Base-by-base conservation (phyloP, 129 eudicot species). In the Chrysanthemum seticuspe region DNA sequence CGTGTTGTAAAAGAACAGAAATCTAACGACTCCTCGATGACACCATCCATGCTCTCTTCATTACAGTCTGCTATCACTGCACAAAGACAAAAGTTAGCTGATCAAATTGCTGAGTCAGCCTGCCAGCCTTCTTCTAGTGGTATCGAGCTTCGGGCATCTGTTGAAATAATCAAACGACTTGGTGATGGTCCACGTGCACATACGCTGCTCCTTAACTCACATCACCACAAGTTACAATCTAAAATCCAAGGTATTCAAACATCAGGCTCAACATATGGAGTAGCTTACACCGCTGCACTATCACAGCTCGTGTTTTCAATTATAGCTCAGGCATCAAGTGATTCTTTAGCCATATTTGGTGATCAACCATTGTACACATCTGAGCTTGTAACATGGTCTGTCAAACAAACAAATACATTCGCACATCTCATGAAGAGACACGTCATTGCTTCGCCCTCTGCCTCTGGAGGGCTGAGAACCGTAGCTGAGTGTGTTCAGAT, bases 131-230 rank as follows among this genome's bases (percentile, higher is more conserved):
- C 99, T 54, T 81, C 92, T 16, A 81, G 76, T 25, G 83, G 86
- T 10, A 70, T 53, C 13, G 99, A 95, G 74, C 93, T 90, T 51
- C 87, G 97, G 54, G 68, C 91, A 4, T 83, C 88, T 16, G 94
- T 95, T 6, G 80, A 81, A 67, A 87, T 96, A 55, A 82, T 95
- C 19, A 95, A 95, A 72, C 71, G 74, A 25, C 88, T 95, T 5
- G 99, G 99, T 2, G 99, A 95, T 63, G 97, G 96, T 13, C 96
- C 97, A 2, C 90, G 96, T 3, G 97, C 99, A 44, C 99, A 95
- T 64, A 76, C 83, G 0, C 62, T 95, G 56, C 87, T 95, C 52
- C 88, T 95, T 4, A 85, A 80, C 58, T 82, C 94, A 13, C 97
- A 90, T 77, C 75, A 80, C 58, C 88, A 83, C n/a, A 90, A 85